These are phyloP conservation scores for Lactarius sp. DNA, from an alignment of 768 basidiomycete genomes.

Conservation along the genomic window DNA sequence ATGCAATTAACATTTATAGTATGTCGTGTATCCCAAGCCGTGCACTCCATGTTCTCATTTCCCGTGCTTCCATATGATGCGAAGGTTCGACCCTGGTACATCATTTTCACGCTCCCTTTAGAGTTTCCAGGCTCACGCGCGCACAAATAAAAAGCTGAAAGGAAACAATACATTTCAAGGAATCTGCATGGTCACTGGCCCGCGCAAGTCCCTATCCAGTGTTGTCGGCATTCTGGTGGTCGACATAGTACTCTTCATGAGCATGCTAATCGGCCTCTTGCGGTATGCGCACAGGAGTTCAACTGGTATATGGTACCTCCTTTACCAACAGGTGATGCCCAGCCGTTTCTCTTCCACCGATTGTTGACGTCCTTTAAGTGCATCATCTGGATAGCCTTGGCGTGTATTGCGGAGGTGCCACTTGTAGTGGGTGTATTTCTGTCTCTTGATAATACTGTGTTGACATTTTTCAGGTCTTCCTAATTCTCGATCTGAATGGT, in stretches of 20 bases:
- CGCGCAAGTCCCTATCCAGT: background rate
- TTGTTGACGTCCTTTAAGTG: background rate
- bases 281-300: background rate
- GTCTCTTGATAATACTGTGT: too few species aligned
- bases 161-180: background rate
- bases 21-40: background rate
- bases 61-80: background rate
- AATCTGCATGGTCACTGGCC: background rate
- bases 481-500: too few species aligned
- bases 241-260: background rate
- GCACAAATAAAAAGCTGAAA: background rate
- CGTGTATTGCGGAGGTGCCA: background rate
- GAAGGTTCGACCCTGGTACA: conserved; percentile 1
- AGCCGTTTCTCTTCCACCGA: background rate
- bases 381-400: conserved; percentile 7
- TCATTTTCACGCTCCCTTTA: background rate
- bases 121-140: background rate
- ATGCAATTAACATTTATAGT: background rate
- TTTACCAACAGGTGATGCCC: conserved; percentile 6
- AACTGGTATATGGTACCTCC: background rate
- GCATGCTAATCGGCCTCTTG: background rate
- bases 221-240: background rate
- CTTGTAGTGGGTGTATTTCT: background rate
- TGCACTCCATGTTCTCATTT: background rate
- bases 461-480: too few species aligned